Base-by-base conservation (phyloP, 495 filamentous ascomycete species). In the Echria macrotheca region DNA sequence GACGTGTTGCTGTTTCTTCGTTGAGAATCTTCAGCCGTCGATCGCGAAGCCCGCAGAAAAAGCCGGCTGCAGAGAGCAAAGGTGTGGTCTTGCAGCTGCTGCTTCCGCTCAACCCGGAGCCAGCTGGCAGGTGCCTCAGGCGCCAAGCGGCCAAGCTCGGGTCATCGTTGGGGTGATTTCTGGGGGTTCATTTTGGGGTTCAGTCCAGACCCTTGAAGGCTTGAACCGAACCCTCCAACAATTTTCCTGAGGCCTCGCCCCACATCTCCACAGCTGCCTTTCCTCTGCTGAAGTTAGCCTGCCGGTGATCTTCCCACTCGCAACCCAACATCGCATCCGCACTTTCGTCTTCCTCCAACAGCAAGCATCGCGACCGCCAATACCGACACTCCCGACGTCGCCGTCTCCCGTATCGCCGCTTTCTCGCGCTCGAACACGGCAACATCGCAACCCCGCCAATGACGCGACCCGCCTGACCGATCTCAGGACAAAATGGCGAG, bases 401-500 rank as follows among this genome's bases (percentile, higher is more conserved):
- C n/a, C n/a, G n/a, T n/a, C n/a, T 31, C 12, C 28, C 28, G 28
- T 37, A 17, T n/a, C 17, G 11, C n/a, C n/a, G 5, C 10, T 37
- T 18, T 4, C 12, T n/a, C 35, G n/a, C n/a, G n/a, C n/a, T n/a
- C 35, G 35, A 14, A 15, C 35, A 32, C 22, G 9, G 17, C 33
- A n/a, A n/a, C n/a, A n/a, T n/a, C n/a, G n/a, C n/a, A n/a, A n/a
- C n/a, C n/a, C n/a, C n/a, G n/a, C n/a, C 55, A 53, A 66, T 66
- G 60, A 60, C 42, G 48, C 56, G 60, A 50, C 48, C 37, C 39
- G 37, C 21, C 19, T 55, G 50, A 58, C 24, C 12, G 25, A 26
- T n/a, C 50, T 45, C 50, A 43, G 52, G 37, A 52, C 25, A 73
- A 51, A 56, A 76, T 76, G 72, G 68, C 71, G 60, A 74, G 64